Evolutionary conservation across 73 alveolate genomes (phyloP).

Genomic region (Durusdinium trenchii): DNA sequence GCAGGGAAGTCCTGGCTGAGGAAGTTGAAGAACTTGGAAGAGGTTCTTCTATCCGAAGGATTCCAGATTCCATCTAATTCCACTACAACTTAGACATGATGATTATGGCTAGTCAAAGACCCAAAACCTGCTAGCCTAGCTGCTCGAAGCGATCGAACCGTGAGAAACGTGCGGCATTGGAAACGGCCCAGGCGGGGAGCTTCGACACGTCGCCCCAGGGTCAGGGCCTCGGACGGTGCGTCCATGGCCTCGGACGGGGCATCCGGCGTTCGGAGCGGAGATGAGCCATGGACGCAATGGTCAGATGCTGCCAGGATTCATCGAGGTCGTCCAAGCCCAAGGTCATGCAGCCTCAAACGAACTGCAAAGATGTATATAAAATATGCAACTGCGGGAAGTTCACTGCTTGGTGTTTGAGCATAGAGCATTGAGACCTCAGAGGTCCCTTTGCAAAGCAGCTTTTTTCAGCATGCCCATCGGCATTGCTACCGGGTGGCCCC

Average conservation of each 20-base stretch:
- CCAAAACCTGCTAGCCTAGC: too few species aligned
- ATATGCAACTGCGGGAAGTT: neutral
- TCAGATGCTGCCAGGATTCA: conserved; percentile 33
- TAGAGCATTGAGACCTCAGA: neutral
- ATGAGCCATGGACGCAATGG: too few species aligned
- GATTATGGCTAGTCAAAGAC: too few species aligned
- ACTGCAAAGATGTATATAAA: neutral
- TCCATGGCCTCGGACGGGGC: conserved; percentile 11
- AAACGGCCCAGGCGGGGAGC: neutral
- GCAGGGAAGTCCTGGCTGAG: conserved; percentile 19
- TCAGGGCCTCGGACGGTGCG: conserved; percentile 16
- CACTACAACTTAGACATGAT: too few species aligned
- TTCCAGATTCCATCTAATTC: too few species aligned
- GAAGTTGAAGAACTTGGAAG: too few species aligned
- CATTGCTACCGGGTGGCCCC: conserved; percentile 33
- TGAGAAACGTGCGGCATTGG: neutral
- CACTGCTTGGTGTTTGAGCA: neutral
- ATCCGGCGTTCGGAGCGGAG: too few species aligned
- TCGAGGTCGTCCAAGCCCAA: conserved; percentile 35
- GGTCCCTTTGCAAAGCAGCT: neutral
- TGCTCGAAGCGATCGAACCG: too few species aligned
- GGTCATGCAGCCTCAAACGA: conserved; percentile 1
- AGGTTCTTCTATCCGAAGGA: too few species aligned
- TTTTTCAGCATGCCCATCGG: neutral
- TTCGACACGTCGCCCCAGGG: neutral